These are phyloP conservation scores for Harrya chromipes DNA, from an alignment of 768 basidiomycete genomes.

Conservation along the genomic window DNA sequence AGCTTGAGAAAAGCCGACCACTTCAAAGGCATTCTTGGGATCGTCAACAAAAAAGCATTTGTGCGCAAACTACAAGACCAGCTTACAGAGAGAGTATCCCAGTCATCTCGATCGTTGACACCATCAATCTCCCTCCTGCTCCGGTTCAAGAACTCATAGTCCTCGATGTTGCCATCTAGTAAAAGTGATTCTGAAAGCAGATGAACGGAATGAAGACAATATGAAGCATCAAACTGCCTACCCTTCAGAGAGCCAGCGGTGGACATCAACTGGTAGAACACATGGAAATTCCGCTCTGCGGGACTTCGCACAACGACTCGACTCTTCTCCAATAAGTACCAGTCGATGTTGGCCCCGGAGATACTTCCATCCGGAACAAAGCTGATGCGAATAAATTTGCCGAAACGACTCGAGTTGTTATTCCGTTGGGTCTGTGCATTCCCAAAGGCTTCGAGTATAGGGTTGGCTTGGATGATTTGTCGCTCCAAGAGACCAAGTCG, in stretches of 20 bases:
- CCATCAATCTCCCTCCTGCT: slow-evolving; percentile 92
- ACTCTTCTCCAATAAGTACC: slow-evolving; percentile 98
- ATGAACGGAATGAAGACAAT: slow-evolving; percentile 7
- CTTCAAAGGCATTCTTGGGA: slow-evolving; percentile 70
- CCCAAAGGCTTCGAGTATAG: slow-evolving; percentile 95
- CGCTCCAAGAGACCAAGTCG: slow-evolving; percentile 87
- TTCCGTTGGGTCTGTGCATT: slow-evolving; percentile 98
- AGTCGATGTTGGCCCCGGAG: slow-evolving; percentile 96
- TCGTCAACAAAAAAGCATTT: slow-evolving; percentile 5
- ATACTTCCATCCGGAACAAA: slow-evolving; percentile 94
- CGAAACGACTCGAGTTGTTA: slow-evolving; percentile 98
- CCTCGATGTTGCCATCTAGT: slow-evolving; percentile 66
- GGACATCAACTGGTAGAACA: slow-evolving; percentile 92
- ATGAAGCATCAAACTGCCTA: slow-evolving; percentile 29
- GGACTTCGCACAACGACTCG: slow-evolving; percentile 85
- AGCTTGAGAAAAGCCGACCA: slow-evolving; percentile 79
- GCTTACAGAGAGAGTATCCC: slow-evolving; percentile 69
- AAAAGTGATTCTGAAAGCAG: slow-evolving; percentile 59
- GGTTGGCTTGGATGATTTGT: slow-evolving; percentile 97
- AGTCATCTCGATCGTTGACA: slow-evolving; percentile 88
- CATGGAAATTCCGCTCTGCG: slow-evolving; percentile 92
- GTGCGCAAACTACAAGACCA: background rate
- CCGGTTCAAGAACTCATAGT: slow-evolving; percentile 91
- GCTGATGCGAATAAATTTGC: slow-evolving; percentile 95
- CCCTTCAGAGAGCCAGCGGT: slow-evolving; percentile 71